A percentile compares a stretch with the other conserved stretches of the same genome.
Evolutionary conservation across 352 stramenopile genomes (phyloP).

Genomic region (Pythium brachiatum): DNA sequence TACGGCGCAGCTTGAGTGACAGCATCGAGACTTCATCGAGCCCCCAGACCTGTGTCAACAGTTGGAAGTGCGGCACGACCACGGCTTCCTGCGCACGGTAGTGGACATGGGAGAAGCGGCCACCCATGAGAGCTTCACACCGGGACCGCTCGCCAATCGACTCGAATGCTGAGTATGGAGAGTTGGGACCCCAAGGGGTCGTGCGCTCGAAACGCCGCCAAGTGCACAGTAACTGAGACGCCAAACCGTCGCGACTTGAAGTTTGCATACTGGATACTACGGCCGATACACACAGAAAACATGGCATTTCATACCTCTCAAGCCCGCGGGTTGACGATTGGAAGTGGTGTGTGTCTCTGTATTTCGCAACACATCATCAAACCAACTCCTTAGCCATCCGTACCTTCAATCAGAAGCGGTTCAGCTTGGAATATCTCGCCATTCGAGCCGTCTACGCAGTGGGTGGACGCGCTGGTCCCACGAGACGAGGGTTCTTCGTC

Average conservation of each 20-base stretch:
- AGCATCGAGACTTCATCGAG: slow-evolving; percentile 58
- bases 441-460: neutral
- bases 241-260: neutral
- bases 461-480: neutral
- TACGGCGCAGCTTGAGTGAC: slow-evolving; percentile 42
- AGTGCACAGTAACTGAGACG: neutral
- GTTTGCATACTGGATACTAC: neutral
- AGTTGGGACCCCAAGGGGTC: neutral
- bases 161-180: neutral
- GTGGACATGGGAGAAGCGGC: slow-evolving; percentile 71
- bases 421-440: neutral
- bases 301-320: neutral
- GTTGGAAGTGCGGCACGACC: slow-evolving; percentile 53
- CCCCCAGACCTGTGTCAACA: slow-evolving; percentile 68
- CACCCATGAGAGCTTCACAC: slow-evolving; percentile 39
- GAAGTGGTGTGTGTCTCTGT: neutral
- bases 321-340: neutral
- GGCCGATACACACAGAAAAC: neutral
- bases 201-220: slow-evolving; percentile 4
- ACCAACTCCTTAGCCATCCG: neutral
- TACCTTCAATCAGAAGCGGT: neutral
- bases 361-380: neutral
- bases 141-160: neutral
- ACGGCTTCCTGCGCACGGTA: slow-evolving; percentile 69
- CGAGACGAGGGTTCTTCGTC: neutral